Conservation (phyloP, 2,329 filamentous ascomycete species). For the Fusarium falciforme region DNA sequence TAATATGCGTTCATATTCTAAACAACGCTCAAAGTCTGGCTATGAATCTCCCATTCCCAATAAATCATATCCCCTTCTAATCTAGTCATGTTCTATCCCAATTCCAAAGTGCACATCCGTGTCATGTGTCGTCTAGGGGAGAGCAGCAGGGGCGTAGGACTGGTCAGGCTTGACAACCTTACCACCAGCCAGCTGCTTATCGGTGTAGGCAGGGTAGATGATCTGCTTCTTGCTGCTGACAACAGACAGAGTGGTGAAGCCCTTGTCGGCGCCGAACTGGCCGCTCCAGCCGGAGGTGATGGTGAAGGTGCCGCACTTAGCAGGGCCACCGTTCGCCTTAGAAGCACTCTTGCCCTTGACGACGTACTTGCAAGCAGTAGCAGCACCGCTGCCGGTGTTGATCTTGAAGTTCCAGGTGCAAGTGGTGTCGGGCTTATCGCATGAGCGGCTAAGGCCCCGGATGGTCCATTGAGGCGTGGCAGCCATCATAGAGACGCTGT, state of each 20-base stretch:
- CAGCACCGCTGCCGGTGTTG: conserved; percentile 56
- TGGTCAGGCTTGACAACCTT: conserved; percentile 61
- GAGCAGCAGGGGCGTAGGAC: conserved; percentile 52
- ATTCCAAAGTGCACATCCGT: conserved; percentile 15
- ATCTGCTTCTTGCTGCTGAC: conserved; percentile 57
- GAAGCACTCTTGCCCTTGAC: conserved; percentile 51
- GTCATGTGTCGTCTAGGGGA: conserved; percentile 15
- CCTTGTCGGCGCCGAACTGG: conserved; percentile 62
- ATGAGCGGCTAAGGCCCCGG: conserved; percentile 52
- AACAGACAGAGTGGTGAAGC: conserved; percentile 65
- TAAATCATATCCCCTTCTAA: not conserved
- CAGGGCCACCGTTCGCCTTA: conserved; percentile 52
- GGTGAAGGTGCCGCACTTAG: conserved; percentile 60
- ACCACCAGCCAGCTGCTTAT: conserved; percentile 58
- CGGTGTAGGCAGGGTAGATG: conserved; percentile 63
- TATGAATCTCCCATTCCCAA: not conserved
- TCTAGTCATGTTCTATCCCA: not conserved
- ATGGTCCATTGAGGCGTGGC: conserved; percentile 55
- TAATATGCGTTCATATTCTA: not conserved
- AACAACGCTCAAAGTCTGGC: not conserved
- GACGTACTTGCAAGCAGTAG: conserved; percentile 40
- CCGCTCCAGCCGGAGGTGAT: conserved; percentile 66
- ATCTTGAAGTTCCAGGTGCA: conserved; percentile 59
- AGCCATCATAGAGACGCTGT: conserved; percentile 54
- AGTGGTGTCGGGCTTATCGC: conserved; percentile 50